A percentile compares a stretch with the other conserved stretches of the same genome.
These are phyloP conservation scores for Penicillium odoratum DNA, from an alignment of 495 filamentous ascomycete genomes.

Conservation along the genomic window DNA sequence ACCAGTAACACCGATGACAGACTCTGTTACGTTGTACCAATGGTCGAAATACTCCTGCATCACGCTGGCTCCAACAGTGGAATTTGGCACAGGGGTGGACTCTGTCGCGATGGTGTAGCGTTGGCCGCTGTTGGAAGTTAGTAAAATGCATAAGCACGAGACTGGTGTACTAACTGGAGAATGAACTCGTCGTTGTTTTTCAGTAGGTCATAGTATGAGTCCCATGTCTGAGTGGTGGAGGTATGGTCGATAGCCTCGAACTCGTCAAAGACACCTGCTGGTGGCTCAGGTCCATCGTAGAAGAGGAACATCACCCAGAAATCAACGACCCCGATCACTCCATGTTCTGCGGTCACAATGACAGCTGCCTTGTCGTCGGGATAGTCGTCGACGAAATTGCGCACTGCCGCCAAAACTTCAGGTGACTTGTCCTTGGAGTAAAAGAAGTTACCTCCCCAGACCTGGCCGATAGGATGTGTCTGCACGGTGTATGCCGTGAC, in stretches of 20 bases:
- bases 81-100: conserved; percentile 53
- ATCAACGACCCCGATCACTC: conserved; percentile 40
- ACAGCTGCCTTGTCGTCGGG: conserved; percentile 52
- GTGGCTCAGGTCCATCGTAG: conserved; percentile 59
- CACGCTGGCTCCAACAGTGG: conserved; percentile 38
- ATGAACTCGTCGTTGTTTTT: conserved; percentile 41
- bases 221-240: conserved; percentile 51
- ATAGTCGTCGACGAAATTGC: conserved; percentile 54
- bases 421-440: conserved; percentile 45
- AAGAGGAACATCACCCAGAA: conserved; percentile 63
- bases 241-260: conserved; percentile 52
- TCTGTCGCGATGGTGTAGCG: conserved; percentile 58
- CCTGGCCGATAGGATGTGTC: conserved; percentile 42
- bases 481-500: conserved; percentile 56
- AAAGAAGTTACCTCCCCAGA: conserved; percentile 56
- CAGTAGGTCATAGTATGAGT: conserved; percentile 52
- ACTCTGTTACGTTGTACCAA: conserved; percentile 48
- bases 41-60: conserved; percentile 51
- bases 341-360: conserved; percentile 55
- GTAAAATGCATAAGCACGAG: not conserved
- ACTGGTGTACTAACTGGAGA: conserved; percentile 23
- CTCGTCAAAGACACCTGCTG: conserved; percentile 53
- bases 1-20: conserved; percentile 43
- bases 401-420: conserved; percentile 46
- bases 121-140: conserved; percentile 35